These are phyloP conservation scores for Leishmania tropica DNA, from an alignment of 208 protist genomes.

Conservation along the genomic window DNA sequence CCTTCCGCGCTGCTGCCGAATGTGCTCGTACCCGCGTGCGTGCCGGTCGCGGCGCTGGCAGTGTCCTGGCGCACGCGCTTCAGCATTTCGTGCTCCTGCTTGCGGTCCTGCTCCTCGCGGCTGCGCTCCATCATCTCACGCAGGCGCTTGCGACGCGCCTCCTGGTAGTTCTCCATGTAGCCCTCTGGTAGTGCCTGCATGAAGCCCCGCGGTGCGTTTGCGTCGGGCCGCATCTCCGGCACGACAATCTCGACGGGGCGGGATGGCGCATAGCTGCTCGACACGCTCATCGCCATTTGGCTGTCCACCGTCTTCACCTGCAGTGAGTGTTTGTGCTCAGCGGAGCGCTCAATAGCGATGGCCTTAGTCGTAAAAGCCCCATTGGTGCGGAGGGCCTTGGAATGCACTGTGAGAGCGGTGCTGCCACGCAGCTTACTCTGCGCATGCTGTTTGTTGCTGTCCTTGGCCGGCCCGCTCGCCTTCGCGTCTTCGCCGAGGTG, in stretches of 20 bases:
- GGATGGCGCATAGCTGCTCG: conserved; percentile 86
- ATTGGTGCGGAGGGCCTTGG: conserved; percentile 54
- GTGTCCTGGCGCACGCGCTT: conserved; percentile 44
- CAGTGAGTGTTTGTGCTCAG: conserved; percentile 57
- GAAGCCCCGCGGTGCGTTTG: conserved; percentile 77
- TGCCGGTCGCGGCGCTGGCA: conserved; percentile 5
- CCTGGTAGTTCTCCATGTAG: conserved; percentile 66
- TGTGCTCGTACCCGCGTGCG: background rate
- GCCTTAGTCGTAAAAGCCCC: conserved; percentile 80
- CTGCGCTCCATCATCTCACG: conserved; percentile 87
- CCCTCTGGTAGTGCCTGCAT: conserved; percentile 79
- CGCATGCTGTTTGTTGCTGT: background rate
- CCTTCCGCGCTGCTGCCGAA: background rate
- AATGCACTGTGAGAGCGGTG: conserved; percentile 66
- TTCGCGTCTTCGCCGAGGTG: conserved; percentile 50
- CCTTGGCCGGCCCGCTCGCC: background rate
- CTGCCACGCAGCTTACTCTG: conserved; percentile 11
- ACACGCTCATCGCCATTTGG: conserved; percentile 84
- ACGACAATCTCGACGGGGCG: conserved; percentile 79
- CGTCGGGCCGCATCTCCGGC: conserved; percentile 65
- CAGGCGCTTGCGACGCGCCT: conserved; percentile 75
- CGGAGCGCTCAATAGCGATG: conserved; percentile 53
- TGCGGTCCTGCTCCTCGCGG: conserved; percentile 72
- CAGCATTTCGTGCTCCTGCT: conserved; percentile 74
- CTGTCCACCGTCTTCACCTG: conserved; percentile 92